Conservation (phyloP, 306 rosid species). For the Dryas drummondii region DNA sequence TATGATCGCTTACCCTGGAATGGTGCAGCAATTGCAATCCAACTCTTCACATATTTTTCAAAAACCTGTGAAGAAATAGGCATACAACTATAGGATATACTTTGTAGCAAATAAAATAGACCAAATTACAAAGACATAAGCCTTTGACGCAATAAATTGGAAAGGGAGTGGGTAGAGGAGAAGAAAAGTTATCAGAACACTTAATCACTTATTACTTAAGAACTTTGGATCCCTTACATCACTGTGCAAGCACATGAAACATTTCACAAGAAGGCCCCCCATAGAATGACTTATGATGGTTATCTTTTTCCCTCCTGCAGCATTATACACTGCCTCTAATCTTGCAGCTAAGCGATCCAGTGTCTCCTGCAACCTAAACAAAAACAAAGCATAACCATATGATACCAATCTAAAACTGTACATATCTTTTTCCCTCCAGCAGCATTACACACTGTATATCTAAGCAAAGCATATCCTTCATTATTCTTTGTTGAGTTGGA, state of each 20-base stretch:
- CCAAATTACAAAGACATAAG: neutral
- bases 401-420: too few species aligned
- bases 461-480: slow-evolving; percentile 9
- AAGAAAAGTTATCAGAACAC: slow-evolving; percentile 22
- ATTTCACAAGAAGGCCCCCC: slow-evolving; percentile 97
- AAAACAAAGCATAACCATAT: slow-evolving; percentile 15
- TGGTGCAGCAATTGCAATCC: slow-evolving; percentile 95
- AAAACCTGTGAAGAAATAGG: slow-evolving; percentile 61
- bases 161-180: slow-evolving; percentile 11
- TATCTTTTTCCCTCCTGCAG: slow-evolving; percentile 93
- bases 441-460: neutral
- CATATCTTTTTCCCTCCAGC: too few species aligned
- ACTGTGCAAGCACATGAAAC: slow-evolving; percentile 80
- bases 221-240: slow-evolving; percentile 50
- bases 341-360: slow-evolving; percentile 68
- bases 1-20: slow-evolving; percentile 71
- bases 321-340: slow-evolving; percentile 63
- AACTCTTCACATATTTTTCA: slow-evolving; percentile 94
- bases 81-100: slow-evolving; percentile 15
- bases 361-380: slow-evolving; percentile 79
- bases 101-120: slow-evolving; percentile 10
- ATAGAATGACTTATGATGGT: slow-evolving; percentile 87
- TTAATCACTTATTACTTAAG: slow-evolving; percentile 15
- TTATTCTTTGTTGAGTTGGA: neutral
- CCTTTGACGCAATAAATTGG: slow-evolving; percentile 18